A percentile compares a stretch with the other conserved stretches of the same genome.
phyloP scores from a whole-genome alignment of 768 basidiomycete genomes.

The Tephrocybe sp. region DNA sequence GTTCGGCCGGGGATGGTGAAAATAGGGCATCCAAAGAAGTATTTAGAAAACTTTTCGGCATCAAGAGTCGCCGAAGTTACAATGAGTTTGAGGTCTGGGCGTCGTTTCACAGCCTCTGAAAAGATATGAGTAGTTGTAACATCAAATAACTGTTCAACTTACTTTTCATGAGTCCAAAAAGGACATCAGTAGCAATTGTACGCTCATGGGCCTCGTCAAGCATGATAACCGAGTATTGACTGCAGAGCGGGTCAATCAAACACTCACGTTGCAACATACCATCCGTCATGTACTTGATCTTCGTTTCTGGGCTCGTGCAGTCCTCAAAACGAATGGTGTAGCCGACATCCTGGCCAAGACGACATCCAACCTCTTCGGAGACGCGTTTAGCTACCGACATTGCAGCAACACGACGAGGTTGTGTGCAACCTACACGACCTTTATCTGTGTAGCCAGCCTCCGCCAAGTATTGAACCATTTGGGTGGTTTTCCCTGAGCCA shows the following conservation, averaged over 20 bases:
- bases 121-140: conserved; percentile 15
- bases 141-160: conserved; percentile 20
- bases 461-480: conserved; percentile 98
- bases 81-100: conserved; percentile 95
- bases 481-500: conserved; percentile 98
- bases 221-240: conserved; percentile 93
- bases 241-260: conserved; percentile 92
- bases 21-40: conserved; percentile 98
- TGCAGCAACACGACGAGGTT: conserved; percentile 98
- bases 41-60: conserved; percentile 98
- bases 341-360: conserved; percentile 95
- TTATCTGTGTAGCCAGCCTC: conserved; percentile 91
- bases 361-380: conserved; percentile 96
- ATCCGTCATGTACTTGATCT: conserved; percentile 99
- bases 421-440: conserved; percentile 94
- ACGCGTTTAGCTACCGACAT: conserved; percentile 99
- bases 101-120: conserved; percentile 89
- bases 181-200: conserved; percentile 96
- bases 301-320: conserved; percentile 96
- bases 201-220: conserved; percentile 99
- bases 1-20: conserved; percentile 99
- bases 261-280: conserved; percentile 99
- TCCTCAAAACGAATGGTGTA: conserved; percentile 99
- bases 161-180: conserved; percentile 96
- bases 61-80: conserved; percentile 99